These are phyloP conservation scores for Plenodomus biglobosus DNA, from an alignment of 2,329 filamentous ascomycete species.

Conservation along the genomic window DNA sequence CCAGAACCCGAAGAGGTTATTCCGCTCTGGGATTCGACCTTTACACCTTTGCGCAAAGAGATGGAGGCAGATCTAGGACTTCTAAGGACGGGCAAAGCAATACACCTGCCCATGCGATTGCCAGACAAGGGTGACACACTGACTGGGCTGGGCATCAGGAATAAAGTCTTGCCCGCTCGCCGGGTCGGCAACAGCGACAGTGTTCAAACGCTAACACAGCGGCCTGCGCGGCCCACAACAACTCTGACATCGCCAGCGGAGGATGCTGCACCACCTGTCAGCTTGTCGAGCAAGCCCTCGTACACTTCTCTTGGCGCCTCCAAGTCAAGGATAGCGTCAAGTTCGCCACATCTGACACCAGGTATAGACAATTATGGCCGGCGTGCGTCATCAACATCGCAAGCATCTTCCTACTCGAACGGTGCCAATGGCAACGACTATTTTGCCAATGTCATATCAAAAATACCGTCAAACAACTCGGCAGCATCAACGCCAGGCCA, in stretches of 20 bases:
- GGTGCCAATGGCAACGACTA: constrained; percentile 37
- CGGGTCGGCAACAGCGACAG: constrained; percentile 40
- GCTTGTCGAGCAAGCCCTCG: constrained; percentile 40
- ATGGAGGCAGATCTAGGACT: constrained; percentile 64
- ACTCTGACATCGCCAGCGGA: constrained; percentile 29
- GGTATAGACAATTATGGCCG: constrained; percentile 32
- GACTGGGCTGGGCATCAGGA: constrained; percentile 52
- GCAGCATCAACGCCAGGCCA: constrained; percentile 30
- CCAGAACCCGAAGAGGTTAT: constrained; percentile 73
- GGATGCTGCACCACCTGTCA: constrained; percentile 32
- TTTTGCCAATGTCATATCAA: constrained; percentile 43
- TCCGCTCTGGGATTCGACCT: constrained; percentile 64
- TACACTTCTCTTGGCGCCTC: constrained; percentile 37
- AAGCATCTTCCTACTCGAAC: constrained; percentile 34
- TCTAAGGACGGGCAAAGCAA: constrained; percentile 67
- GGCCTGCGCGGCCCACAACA: constrained; percentile 31
- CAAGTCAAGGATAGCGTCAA: constrained; percentile 36
- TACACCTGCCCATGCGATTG: constrained; percentile 58
- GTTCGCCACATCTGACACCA: constrained; percentile 40
- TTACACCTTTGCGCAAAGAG: constrained; percentile 65
- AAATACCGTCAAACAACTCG: constrained; percentile 44
- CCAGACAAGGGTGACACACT: constrained; percentile 50
- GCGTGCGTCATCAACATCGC: constrained; percentile 36
- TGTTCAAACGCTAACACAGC: constrained; percentile 32
- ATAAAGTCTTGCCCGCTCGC: constrained; percentile 43